These are phyloP conservation scores for Xylaria hypoxylon DNA, from an alignment of 2,329 filamentous ascomycete species.

Conservation along the genomic window DNA sequence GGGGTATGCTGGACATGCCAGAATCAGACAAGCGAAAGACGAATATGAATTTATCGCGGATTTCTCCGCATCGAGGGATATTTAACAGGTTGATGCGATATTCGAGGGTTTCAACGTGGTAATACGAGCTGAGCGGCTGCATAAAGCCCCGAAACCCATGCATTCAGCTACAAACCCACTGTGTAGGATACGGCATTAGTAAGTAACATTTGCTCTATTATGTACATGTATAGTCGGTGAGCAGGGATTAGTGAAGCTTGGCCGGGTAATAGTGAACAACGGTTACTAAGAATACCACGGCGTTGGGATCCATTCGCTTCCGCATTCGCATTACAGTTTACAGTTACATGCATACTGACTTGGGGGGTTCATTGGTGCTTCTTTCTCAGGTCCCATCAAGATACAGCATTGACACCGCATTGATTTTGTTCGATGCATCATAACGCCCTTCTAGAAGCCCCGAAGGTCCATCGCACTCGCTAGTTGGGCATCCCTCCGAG, in stretches of 20 bases:
- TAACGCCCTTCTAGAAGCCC: conserved; percentile 21
- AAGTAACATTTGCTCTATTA: neutral
- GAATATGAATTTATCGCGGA: conserved; percentile 6
- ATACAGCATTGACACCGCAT: conserved; percentile 23
- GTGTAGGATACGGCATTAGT: conserved; percentile 8
- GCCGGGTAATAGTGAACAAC: conserved; percentile 2
- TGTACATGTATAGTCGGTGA: neutral
- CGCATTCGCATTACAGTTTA: neutral
- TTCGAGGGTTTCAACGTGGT: conserved; percentile 1
- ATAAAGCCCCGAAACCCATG: conserved; percentile 29
- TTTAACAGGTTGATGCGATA: conserved; percentile 18
- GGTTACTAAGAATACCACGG: conserved; percentile 26
- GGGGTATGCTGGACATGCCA: conserved; percentile 25
- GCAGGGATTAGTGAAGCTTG: conserved; percentile 1
- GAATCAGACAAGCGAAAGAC: conserved; percentile 2
- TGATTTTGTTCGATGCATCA: conserved; percentile 5
- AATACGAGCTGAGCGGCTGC: conserved; percentile 24
- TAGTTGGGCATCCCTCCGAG: neutral
- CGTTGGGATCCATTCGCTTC: conserved; percentile 24
- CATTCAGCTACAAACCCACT: conserved; percentile 11
- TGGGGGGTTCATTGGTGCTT: conserved; percentile 17
- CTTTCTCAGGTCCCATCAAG: conserved; percentile 10
- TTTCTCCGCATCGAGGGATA: neutral
- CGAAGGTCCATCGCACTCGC: conserved; percentile 14
- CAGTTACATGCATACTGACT: conserved; percentile 19